Evolutionary conservation across 2,329 filamentous ascomycete species (phyloP).

Genomic region (Albophoma yamanashiensis): DNA sequence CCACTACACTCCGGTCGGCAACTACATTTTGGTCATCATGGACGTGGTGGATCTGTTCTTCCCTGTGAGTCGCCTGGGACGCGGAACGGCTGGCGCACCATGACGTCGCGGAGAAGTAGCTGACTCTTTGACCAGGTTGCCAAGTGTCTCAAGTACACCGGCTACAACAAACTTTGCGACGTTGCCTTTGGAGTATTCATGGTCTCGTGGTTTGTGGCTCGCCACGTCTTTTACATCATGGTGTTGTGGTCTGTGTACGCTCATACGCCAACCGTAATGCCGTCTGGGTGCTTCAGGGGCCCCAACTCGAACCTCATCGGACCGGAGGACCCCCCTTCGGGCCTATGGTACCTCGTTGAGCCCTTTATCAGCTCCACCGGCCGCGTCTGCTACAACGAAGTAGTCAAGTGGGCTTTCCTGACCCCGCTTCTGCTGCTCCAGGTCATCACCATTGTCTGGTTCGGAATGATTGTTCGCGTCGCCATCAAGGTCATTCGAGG

Average conservation of each 20-base stretch:
- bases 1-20: conserved; percentile 77
- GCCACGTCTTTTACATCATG: conserved; percentile 69
- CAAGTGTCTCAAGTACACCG: conserved; percentile 88
- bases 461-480: conserved; percentile 76
- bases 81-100: not conserved
- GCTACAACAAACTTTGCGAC: conserved; percentile 68
- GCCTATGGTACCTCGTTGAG: conserved; percentile 55
- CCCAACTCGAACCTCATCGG: conserved; percentile 42
- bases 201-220: conserved; percentile 69
- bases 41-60: conserved; percentile 85
- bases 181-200: conserved; percentile 78
- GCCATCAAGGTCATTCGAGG: conserved; percentile 72
- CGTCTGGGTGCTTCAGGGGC: conserved; percentile 61
- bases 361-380: conserved; percentile 64
- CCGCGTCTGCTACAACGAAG: conserved; percentile 67
- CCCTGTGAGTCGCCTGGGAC: conserved; percentile 47
- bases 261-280: conserved; percentile 51
- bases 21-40: conserved; percentile 84
- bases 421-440: conserved; percentile 68
- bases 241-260: conserved; percentile 76
- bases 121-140: conserved; percentile 48
- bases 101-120: not conserved
- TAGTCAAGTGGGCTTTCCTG: conserved; percentile 69
- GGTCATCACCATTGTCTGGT: conserved; percentile 75
- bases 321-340: conserved; percentile 37